Evolutionary conservation across 768 basidiomycete species (phyloP), one percentile per base, ranked within the genome.

Genomic region (Tricholoma furcatifolium): DNA sequence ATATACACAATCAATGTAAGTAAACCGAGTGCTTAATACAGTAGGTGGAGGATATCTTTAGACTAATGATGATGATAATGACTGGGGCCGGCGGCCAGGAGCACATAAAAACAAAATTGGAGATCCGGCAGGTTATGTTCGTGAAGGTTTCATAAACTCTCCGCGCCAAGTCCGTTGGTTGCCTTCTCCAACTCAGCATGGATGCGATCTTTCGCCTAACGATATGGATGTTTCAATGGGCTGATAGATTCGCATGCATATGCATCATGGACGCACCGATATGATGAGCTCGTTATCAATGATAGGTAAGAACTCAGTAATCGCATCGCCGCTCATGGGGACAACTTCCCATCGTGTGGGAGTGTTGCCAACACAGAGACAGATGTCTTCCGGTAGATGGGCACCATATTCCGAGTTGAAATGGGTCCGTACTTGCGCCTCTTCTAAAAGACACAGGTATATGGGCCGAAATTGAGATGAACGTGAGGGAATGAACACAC

Each of bases 331-430:
- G 21, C 77, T 70, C 65, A 70, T 75, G 0, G 89, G 84, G 1
- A 79, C 63, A 11, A 91, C 75, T 54, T 86, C 80, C 84, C 86
- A 91, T 47, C 75, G 76, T 34, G 88, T 90, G 9, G 91, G 91
- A 9, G 79, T 67, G 64, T 91, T 88, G 57, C 80, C 81, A 47
- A 92, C 83, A 54, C 80, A 88, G 14, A 91, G 70, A 63, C 91
- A 93, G 35, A 93, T 76, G 58, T 93, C 91, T 57, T 85, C 79
- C 0, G 91, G 91, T 2, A 93, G 76, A 64, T 87, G 80, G 11
- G 76, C 75, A 0, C 89, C 91, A 45, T 92, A 83, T 42, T 85
- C 84, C 3, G 74, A 74, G 55, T 90, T 89, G 67, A 93, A 93
- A 31, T 76, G 77, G 43, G 78, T 76, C 34, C 91, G 80, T 11